Conservation (phyloP, 306 rosid species). For the Cyclanthera cordifolia region DNA sequence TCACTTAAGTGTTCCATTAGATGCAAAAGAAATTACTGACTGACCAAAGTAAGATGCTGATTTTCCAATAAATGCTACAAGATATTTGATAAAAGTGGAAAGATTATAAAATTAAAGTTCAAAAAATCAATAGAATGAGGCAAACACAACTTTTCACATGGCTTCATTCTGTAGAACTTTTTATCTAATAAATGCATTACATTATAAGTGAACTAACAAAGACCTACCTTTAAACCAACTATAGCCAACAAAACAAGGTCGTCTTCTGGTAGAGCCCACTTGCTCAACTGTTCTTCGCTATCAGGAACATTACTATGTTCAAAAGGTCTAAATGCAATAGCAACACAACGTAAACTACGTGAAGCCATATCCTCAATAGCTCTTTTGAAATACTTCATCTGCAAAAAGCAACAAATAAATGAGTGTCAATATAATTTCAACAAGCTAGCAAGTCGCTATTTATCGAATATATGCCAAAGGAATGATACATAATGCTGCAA, state of each 20-base stretch:
- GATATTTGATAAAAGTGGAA: background rate
- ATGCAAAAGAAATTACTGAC: background rate
- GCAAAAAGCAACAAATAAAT: slow-evolving; percentile 11
- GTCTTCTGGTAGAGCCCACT: slow-evolving; percentile 74
- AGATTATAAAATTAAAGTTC: background rate
- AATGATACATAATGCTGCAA: too few species aligned
- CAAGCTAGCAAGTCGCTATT: background rate
- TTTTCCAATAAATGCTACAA: background rate
- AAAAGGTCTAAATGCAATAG: slow-evolving; percentile 56
- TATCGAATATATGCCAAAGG: background rate
- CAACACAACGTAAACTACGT: slow-evolving; percentile 64
- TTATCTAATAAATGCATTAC: background rate
- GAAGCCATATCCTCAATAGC: slow-evolving; percentile 76
- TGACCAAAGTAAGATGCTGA: too few species aligned
- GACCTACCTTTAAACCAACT: slow-evolving; percentile 67
- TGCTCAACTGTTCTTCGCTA: slow-evolving; percentile 49
- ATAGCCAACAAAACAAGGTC: slow-evolving; percentile 73
- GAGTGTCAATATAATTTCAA: background rate
- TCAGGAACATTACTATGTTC: slow-evolving; percentile 43
- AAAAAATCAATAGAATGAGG: background rate
- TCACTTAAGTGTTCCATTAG: background rate
- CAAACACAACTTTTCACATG: background rate
- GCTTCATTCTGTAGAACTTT: background rate
- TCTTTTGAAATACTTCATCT: slow-evolving; percentile 39
- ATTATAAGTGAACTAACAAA: background rate